Evolutionary conservation across 2,329 filamentous ascomycete species (phyloP), one percentile per base, ranked within the genome.

Genomic region (Colletotrichum tropicicola): DNA sequence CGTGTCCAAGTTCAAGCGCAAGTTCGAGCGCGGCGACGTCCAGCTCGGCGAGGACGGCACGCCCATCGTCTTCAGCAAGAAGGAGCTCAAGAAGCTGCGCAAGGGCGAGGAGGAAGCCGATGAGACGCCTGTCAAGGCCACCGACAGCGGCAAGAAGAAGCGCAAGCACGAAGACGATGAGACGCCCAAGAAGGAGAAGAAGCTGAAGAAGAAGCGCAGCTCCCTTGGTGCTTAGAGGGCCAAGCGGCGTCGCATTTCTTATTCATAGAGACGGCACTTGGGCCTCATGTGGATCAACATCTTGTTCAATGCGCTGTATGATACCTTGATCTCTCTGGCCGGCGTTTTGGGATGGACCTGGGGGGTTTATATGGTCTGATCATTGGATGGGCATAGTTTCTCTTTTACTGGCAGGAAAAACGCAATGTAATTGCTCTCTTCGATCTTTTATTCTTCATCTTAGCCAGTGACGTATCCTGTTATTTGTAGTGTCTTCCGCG

Each of bases 11-110:
- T 94, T 93, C 81, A 89, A 91, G 83, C 86, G 90, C 76, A 93
- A 93, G 84, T 89, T 89, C 70, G 91, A 92, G 79, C 86, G 90
- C 67, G 92, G 92, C 37, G 90, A 93, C 73, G 91, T 94, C 68
- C 83, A 88, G 74, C 80, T 93, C 68, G 85, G 84, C 70, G 79
- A 81, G 12, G 87, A 91, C 66, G 91, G 91, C 61, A 89, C 85
- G 54, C 88, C 91, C 41, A 83, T 87, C 70, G 83, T 92, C 4
- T 78, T 89, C 71, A 92, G 88, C 82, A 93, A 93, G 85, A 93
- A 92, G 81, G 89, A 92, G 48, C 77, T 91, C 72, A 92, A 92
- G 85, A 91, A 92, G 83, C 80, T 85, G 63, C 88, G 87, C 79
- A 91, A 91, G 80, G 79, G 77, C 17, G 87, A 84, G 67, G 81